phyloP scores from a whole-genome alignment of 2,329 filamentous ascomycete genomes.

The Cladosporium cucumerinum region DNA sequence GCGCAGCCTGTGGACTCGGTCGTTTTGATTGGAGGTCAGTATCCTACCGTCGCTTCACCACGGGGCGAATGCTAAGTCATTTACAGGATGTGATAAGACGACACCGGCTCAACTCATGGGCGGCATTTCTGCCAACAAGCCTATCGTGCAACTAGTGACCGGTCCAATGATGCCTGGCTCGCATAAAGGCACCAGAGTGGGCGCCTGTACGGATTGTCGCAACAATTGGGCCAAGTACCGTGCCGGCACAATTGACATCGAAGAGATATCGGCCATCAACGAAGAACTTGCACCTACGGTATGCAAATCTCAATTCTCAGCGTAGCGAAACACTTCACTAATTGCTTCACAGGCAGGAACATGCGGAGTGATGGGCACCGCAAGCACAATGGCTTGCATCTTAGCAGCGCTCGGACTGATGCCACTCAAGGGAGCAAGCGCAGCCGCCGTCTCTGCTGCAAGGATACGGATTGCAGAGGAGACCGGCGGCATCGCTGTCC shows the following conservation, averaged over 20 bases:
- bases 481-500: slow-evolving; percentile 50
- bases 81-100: slow-evolving; percentile 68
- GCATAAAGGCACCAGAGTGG: slow-evolving; percentile 60
- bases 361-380: slow-evolving; percentile 57
- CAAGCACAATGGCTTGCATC: slow-evolving; percentile 56
- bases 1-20: slow-evolving; percentile 68
- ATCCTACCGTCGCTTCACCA: not conserved
- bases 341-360: slow-evolving; percentile 39
- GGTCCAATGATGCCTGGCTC: slow-evolving; percentile 74
- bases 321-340: not conserved
- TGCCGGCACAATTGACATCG: slow-evolving; percentile 64
- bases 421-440: slow-evolving; percentile 51
- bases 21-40: slow-evolving; percentile 58
- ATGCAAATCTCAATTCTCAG: not conserved
- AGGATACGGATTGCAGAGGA: slow-evolving; percentile 53
- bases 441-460: slow-evolving; percentile 53
- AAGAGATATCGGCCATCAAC: slow-evolving; percentile 68
- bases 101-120: slow-evolving; percentile 74
- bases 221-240: slow-evolving; percentile 70
- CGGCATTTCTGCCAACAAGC: slow-evolving; percentile 70
- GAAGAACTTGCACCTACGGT: slow-evolving; percentile 70
- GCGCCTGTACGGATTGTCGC: slow-evolving; percentile 71
- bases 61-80: not conserved
- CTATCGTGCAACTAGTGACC: slow-evolving; percentile 64
- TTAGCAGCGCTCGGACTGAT: slow-evolving; percentile 53